Conservation (phyloP, 148 eudicot genomes). For the Euryodendron excelsum region DNA sequence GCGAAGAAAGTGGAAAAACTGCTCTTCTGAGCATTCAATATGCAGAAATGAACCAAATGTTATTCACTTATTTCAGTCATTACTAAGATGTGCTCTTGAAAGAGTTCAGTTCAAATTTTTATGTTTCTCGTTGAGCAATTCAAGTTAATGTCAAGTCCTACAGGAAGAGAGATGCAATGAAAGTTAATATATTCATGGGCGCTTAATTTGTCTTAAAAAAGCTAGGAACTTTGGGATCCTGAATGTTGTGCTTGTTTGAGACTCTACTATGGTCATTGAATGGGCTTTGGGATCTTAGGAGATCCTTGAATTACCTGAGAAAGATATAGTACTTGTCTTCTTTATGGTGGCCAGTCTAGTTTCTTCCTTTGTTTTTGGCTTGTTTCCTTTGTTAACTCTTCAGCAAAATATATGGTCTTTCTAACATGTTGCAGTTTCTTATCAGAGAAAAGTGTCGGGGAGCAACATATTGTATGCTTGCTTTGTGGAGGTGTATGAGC, state of each 20-base stretch:
- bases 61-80: not conserved
- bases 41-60: not conserved
- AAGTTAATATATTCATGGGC: not conserved
- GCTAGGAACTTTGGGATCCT: not conserved
- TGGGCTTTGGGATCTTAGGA: not conserved
- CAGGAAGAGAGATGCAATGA: not conserved
- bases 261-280: not conserved
- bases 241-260: not conserved
- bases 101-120: not conserved
- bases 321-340: not conserved
- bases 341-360: not conserved
- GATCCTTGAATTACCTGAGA: constrained; percentile 5
- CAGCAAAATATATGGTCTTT: not conserved
- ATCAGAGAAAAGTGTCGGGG: not conserved
- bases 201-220: not conserved
- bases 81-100: not conserved
- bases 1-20: not conserved
- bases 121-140: not conserved
- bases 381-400: not conserved
- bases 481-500: not conserved
- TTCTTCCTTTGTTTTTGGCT: not conserved
- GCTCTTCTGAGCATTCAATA: not conserved
- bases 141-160: not conserved
- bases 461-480: not conserved
- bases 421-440: not conserved